Evolutionary conservation across 495 filamentous ascomycete genomes (phyloP).

Genomic region (Astrothelium subdiscretum): DNA sequence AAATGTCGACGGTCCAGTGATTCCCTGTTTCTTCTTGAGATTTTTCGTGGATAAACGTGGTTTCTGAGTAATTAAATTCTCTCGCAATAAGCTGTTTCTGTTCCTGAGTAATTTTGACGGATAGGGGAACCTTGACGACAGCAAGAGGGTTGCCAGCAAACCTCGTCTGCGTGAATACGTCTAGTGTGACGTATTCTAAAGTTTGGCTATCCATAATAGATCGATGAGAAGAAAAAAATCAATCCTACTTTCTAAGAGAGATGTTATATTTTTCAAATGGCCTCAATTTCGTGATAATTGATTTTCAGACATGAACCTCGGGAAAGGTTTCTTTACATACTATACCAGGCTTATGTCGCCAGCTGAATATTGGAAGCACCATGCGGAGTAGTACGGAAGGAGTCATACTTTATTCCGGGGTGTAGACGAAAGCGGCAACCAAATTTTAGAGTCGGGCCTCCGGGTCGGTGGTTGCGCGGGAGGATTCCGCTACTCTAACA

Average conservation of each 20-base stretch:
- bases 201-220: background rate
- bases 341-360: too few species aligned
- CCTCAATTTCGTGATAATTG: too few species aligned
- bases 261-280: background rate
- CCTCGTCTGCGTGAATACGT: slow-evolving; percentile 51
- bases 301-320: too few species aligned
- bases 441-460: too few species aligned
- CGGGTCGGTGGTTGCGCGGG: too few species aligned
- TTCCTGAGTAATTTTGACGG: slow-evolving; percentile 26
- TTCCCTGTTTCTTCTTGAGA: background rate
- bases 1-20: slow-evolving; percentile 55
- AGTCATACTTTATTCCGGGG: too few species aligned
- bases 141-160: slow-evolving; percentile 60
- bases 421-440: too few species aligned
- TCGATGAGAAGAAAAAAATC: background rate
- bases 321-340: too few species aligned
- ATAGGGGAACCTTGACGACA: slow-evolving; percentile 41
- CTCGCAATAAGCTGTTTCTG: slow-evolving; percentile 53
- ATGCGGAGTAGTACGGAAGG: too few species aligned
- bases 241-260: background rate
- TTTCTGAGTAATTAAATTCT: slow-evolving; percentile 83
- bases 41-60: slow-evolving; percentile 57
- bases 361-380: too few species aligned
- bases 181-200: slow-evolving; percentile 38
- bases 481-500: too few species aligned